phyloP scores from a whole-genome alignment of 805 yeast genomes.

The Torulaspora gathmanii region DNA sequence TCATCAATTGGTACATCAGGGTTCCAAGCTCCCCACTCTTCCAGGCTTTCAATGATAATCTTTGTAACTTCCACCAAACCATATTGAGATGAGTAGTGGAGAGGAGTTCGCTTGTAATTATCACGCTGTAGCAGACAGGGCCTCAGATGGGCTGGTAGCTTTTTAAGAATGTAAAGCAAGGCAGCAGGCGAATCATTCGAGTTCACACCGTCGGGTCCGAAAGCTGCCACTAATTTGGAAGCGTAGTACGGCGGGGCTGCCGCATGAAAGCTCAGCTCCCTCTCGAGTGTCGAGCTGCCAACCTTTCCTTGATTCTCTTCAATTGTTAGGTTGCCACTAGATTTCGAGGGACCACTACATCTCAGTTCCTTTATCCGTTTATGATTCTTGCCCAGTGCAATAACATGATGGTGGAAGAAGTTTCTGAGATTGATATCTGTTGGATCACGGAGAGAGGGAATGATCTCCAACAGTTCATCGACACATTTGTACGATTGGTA shows the following conservation, averaged over 20 bases:
- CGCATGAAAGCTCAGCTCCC: slow-evolving; percentile 29
- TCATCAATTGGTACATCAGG: slow-evolving; percentile 51
- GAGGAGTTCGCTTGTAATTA: slow-evolving; percentile 73
- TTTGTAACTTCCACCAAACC: slow-evolving; percentile 65
- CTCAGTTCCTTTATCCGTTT: slow-evolving; percentile 22
- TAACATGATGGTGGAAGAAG: slow-evolving; percentile 78
- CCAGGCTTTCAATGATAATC: slow-evolving; percentile 51
- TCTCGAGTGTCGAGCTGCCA: no score
- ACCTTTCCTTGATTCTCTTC: no score
- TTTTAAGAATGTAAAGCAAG: slow-evolving; percentile 52
- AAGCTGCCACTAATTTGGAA: slow-evolving; percentile 47
- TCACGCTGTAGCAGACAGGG: slow-evolving; percentile 62
- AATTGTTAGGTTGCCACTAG: no score
- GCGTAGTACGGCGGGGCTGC: slow-evolving; percentile 52
- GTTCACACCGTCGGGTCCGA: slow-evolving; percentile 59
- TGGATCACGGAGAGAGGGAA: slow-evolving; percentile 54
- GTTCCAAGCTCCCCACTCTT: slow-evolving; percentile 57
- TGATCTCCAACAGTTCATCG: slow-evolving; percentile 47
- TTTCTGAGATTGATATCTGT: slow-evolving; percentile 77
- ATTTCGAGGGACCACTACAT: neutral
- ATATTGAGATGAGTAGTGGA: slow-evolving; percentile 85
- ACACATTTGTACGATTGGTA: slow-evolving; percentile 54
- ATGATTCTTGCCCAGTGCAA: slow-evolving; percentile 67
- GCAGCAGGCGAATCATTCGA: slow-evolving; percentile 57
- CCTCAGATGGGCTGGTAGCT: slow-evolving; percentile 51